Percentiles rank a stretch among this genome's conserved stretches.
Conservation (phyloP, 768 basidiomycete genomes). For the Kwoniella newhampshirensis region DNA sequence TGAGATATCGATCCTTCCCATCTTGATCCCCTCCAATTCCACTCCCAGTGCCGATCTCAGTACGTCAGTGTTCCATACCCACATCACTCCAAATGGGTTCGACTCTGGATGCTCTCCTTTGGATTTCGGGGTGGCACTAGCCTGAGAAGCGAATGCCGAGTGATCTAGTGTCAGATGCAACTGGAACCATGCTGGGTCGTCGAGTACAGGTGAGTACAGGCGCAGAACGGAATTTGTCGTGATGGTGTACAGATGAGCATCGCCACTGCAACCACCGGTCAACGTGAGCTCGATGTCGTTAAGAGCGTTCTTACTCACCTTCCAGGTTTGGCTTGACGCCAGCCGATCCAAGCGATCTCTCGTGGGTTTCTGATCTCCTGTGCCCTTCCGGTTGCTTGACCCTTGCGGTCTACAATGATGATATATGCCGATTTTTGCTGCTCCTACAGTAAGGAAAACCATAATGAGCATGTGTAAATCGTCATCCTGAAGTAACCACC, state of each 20-base stretch:
- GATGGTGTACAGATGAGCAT: slow-evolving; percentile 66
- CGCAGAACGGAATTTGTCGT: slow-evolving; percentile 79
- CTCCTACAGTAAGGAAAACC: too few relatives aligned
- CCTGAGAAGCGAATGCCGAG: slow-evolving; percentile 62
- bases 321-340: slow-evolving; percentile 31
- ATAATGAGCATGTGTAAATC: background rate
- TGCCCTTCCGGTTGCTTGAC: slow-evolving; percentile 23
- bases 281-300: background rate
- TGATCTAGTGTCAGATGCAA: slow-evolving; percentile 76
- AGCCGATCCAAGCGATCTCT: slow-evolving; percentile 39
- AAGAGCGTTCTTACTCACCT: slow-evolving; percentile 35
- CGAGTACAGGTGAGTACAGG: slow-evolving; percentile 82
- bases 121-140: slow-evolving; percentile 47
- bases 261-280: slow-evolving; percentile 28
- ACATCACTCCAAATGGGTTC: slow-evolving; percentile 42
- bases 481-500: background rate
- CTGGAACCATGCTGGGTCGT: slow-evolving; percentile 78
- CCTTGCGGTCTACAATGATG: slow-evolving; percentile 26
- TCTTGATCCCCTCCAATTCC: slow-evolving; percentile 10
- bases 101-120: slow-evolving; percentile 29
- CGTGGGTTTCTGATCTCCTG: slow-evolving; percentile 46
- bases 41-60: slow-evolving; percentile 53
- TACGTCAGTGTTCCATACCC: slow-evolving; percentile 69
- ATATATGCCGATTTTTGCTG: slow-evolving; percentile 29
- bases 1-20: background rate